Evolutionary conservation across 768 basidiomycete species (phyloP).

Genomic region (Sarcodon aspratus): DNA sequence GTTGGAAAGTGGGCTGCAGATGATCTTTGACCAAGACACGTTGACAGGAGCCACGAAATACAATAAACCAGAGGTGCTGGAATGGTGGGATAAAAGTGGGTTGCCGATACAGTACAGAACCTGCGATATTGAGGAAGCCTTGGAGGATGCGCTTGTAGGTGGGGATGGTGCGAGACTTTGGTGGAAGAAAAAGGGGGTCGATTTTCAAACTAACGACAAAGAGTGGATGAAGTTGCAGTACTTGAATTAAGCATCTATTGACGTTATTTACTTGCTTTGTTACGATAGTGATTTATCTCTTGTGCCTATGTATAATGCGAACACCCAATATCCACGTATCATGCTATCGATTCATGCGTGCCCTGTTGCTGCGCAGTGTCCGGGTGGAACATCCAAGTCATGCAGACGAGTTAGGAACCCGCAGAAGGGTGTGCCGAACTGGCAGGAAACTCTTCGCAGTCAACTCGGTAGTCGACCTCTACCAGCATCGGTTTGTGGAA

Average conservation of each 20-base stretch:
- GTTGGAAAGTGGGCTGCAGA: constrained; percentile 63
- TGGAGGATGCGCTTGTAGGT: constrained; percentile 81
- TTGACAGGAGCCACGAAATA: constrained; percentile 72
- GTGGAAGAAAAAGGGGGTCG: constrained; percentile 76
- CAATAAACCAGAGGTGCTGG: constrained; percentile 70
- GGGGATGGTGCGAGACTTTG: constrained; percentile 64
- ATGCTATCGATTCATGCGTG: too few species aligned
- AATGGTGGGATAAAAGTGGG: constrained; percentile 82
- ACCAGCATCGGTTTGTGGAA: too few species aligned
- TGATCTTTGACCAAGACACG: constrained; percentile 73
- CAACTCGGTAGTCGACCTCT: too few species aligned
- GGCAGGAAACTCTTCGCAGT: too few species aligned
- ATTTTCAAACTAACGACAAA: constrained; percentile 75
- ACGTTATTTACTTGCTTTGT: too few species aligned
- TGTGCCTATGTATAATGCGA: too few species aligned
- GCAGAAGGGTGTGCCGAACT: too few species aligned
- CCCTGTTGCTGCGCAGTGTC: too few species aligned
- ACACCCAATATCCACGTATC: too few species aligned
- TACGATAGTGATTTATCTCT: too few species aligned
- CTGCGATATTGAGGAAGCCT: constrained; percentile 86
- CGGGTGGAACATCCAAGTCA: too few species aligned
- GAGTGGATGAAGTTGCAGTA: constrained; percentile 83
- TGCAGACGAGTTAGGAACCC: too few species aligned
- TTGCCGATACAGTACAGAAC: constrained; percentile 77
- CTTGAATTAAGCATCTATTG: constrained; percentile 29